Conservation (phyloP, 805 yeast genomes). For the Saccharomycopsis microspora region DNA sequence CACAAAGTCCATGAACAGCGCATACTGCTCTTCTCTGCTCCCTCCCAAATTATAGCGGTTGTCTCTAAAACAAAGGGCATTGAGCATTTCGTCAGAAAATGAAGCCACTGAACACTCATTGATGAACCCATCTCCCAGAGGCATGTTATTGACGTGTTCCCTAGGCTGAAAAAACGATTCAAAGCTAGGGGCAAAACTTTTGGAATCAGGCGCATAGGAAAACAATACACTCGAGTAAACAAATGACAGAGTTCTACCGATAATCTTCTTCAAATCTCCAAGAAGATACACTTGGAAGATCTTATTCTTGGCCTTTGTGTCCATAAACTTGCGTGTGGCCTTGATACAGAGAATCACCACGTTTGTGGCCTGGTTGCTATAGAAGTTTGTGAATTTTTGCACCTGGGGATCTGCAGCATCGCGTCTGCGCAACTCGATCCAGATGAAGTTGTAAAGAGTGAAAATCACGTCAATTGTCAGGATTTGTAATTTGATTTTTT, state of each 20-base stretch:
- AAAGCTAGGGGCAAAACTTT: background rate
- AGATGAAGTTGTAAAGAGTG: conserved; percentile 13
- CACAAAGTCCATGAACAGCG: conserved; percentile 4
- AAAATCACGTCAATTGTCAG: conserved; percentile 11
- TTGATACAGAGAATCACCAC: conserved; percentile 11
- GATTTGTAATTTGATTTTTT: conserved; percentile 13
- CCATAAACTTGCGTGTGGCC: conserved; percentile 7
- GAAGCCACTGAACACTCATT: background rate
- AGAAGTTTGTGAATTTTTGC: conserved; percentile 9
- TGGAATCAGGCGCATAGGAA: background rate
- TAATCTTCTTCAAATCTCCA: conserved; percentile 9
- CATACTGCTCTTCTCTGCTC: conserved; percentile 1
- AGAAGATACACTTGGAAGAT: conserved; percentile 11
- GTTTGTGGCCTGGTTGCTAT: conserved; percentile 13
- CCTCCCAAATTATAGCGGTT: conserved; percentile 7
- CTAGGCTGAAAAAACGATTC: background rate
- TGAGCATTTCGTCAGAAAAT: conserved; percentile 6
- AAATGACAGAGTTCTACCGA: conserved; percentile 9
- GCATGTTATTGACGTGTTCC: conserved; percentile 1
- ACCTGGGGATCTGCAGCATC: conserved; percentile 2
- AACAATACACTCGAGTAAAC: conserved; percentile 13
- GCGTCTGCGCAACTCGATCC: conserved; percentile 3
- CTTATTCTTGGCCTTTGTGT: conserved; percentile 8
- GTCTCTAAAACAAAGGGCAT: conserved; percentile 4
- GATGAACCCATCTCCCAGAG: background rate